Evolutionary conservation across 2,329 filamentous ascomycete species (phyloP).

Genomic region (Fusarium continuum): DNA sequence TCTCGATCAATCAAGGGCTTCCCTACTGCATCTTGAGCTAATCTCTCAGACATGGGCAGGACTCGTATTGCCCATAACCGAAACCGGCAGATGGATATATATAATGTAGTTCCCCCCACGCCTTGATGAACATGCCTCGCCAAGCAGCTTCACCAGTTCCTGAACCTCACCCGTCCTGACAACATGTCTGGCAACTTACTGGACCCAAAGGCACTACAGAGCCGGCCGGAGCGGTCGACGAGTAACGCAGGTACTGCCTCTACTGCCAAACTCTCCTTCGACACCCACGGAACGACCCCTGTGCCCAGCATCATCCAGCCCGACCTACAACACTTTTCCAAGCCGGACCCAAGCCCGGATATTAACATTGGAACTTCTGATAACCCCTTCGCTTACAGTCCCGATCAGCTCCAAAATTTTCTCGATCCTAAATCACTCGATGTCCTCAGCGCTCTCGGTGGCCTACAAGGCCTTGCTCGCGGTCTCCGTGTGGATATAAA

Average conservation of each 20-base stretch:
- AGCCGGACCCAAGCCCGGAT: background rate
- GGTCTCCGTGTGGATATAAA: slow-evolving; percentile 13
- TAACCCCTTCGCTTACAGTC: slow-evolving; percentile 5
- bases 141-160: no score
- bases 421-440: slow-evolving; percentile 19
- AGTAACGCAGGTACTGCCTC: slow-evolving; percentile 26
- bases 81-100: background rate
- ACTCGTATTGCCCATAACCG: background rate
- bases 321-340: slow-evolving; percentile 4
- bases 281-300: slow-evolving; percentile 9
- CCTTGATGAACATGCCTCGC: slow-evolving; percentile 16
- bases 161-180: background rate
- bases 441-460: slow-evolving; percentile 3
- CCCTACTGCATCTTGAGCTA: slow-evolving; percentile 12
- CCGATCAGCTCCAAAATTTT: slow-evolving; percentile 1
- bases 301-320: slow-evolving; percentile 20
- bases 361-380: background rate
- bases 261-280: background rate
- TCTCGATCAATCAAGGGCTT: slow-evolving; percentile 4
- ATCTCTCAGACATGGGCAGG: background rate
- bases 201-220: slow-evolving; percentile 26
- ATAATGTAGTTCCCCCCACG: slow-evolving; percentile 19
- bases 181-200: slow-evolving; percentile 30
- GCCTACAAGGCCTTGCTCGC: slow-evolving; percentile 2
- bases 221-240: slow-evolving; percentile 26